A percentile compares a stretch with the other conserved stretches of the same genome.
phyloP scores from a whole-genome alignment of 2,329 filamentous ascomycete species.

The Tolypocladium tropicale region DNA sequence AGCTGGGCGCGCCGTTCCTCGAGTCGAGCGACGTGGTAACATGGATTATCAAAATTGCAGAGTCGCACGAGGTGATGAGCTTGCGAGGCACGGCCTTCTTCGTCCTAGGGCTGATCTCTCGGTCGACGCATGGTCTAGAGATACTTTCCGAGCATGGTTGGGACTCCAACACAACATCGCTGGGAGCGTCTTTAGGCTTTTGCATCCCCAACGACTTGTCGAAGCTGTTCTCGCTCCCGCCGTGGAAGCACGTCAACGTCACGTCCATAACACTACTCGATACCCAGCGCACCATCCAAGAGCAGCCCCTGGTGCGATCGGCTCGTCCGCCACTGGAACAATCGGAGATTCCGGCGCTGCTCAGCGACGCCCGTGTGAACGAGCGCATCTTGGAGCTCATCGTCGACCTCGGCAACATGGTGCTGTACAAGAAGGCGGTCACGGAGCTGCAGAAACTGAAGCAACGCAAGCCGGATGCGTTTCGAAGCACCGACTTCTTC shows the following conservation, averaged over 20 bases:
- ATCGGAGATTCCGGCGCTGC: slow-evolving; percentile 29
- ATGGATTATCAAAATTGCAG: slow-evolving; percentile 79
- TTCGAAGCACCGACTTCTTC: slow-evolving; percentile 70
- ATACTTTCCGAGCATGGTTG: slow-evolving; percentile 84
- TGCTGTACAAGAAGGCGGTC: slow-evolving; percentile 80
- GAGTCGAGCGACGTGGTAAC: slow-evolving; percentile 83
- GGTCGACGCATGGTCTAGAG: slow-evolving; percentile 84
- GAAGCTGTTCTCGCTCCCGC: slow-evolving; percentile 63
- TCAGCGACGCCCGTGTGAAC: slow-evolving; percentile 53
- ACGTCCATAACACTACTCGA: slow-evolving; percentile 35
- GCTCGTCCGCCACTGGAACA: slow-evolving; percentile 33
- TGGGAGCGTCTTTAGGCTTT: slow-evolving; percentile 76
- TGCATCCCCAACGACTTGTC: slow-evolving; percentile 74
- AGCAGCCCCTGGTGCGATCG: slow-evolving; percentile 30
- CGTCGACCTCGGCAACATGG: slow-evolving; percentile 83
- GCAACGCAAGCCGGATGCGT: slow-evolving; percentile 61
- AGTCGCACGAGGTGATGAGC: slow-evolving; percentile 80
- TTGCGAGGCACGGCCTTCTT: slow-evolving; percentile 94
- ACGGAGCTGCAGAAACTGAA: slow-evolving; percentile 74
- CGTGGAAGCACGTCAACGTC: slow-evolving; percentile 44
- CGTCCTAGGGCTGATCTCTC: slow-evolving; percentile 82
- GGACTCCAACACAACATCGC: slow-evolving; percentile 79
- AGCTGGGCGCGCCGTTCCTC: slow-evolving; percentile 86
- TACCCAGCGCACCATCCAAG: slow-evolving; percentile 41
- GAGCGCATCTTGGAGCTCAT: slow-evolving; percentile 79